phyloP scores from a whole-genome alignment of 2,329 filamentous ascomycete genomes.

The Diaporthe amygdali region DNA sequence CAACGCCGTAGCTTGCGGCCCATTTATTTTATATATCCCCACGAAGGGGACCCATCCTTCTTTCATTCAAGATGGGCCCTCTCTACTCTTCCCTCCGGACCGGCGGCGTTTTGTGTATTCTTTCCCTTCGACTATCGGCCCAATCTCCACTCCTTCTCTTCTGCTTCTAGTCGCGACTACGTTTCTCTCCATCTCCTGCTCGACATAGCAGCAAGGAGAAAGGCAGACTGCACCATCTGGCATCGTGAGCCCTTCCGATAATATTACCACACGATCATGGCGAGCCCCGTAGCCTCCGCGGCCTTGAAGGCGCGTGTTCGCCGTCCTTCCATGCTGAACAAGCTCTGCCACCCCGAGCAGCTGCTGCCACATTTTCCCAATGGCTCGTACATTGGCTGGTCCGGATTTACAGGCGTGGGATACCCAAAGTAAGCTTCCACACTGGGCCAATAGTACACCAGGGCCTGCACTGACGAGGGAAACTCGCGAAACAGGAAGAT shows the following conservation, averaged over 20 bases:
- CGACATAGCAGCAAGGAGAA: not conserved
- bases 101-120: constrained; percentile 1
- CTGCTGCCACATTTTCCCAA: constrained; percentile 82
- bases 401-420: constrained; percentile 87
- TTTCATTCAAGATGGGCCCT: not conserved
- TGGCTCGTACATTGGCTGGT: constrained; percentile 88
- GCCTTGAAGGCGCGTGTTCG: constrained; percentile 77
- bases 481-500: constrained; percentile 67
- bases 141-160: constrained; percentile 11
- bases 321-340: constrained; percentile 78
- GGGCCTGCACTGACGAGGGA: not conserved
- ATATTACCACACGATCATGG: constrained; percentile 39
- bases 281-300: constrained; percentile 66
- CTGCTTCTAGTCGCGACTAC: not conserved
- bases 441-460: not conserved
- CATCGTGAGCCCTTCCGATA: not conserved
- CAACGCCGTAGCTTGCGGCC: not conserved
- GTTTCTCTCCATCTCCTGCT: not conserved
- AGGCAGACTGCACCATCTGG: not conserved
- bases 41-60: not conserved
- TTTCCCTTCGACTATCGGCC: not conserved
- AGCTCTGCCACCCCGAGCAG: constrained; percentile 80
- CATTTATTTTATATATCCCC: constrained; percentile 15
- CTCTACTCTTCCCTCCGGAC: not conserved
- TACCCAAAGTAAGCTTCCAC: constrained; percentile 75